Evolutionary conservation across 768 basidiomycete species (phyloP).

Genomic region (Guyanaporus albipodus): DNA sequence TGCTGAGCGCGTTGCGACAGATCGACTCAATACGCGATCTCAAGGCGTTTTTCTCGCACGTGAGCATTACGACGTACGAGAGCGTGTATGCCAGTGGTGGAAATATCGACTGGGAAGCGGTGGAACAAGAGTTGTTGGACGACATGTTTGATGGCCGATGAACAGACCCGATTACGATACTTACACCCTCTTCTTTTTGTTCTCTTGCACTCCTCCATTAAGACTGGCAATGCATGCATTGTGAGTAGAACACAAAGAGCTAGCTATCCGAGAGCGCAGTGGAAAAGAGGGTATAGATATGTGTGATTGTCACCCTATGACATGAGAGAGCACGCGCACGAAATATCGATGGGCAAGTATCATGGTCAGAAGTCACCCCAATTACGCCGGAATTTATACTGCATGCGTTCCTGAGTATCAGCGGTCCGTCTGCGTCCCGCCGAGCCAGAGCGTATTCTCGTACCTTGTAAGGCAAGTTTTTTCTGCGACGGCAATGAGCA

Average conservation of each 20-base stretch:
- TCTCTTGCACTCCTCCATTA: background rate
- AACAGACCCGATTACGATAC: too few species aligned
- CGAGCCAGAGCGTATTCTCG: conserved; percentile 8
- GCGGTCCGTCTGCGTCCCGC: conserved; percentile 31
- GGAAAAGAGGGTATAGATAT: conserved; percentile 25
- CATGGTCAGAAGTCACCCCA: conserved; percentile 77
- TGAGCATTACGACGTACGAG: conserved; percentile 88
- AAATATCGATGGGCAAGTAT: conserved; percentile 8
- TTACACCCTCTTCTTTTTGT: too few species aligned
- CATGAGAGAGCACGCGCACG: background rate
- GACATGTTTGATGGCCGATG: conserved; percentile 86
- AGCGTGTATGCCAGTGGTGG: conserved; percentile 81
- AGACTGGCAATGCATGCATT: too few species aligned
- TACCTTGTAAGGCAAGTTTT: conserved; percentile 89
- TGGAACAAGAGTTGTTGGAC: conserved; percentile 74
- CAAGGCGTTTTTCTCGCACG: conserved; percentile 84
- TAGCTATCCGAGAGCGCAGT: conserved; percentile 1
- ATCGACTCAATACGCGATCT: conserved; percentile 85
- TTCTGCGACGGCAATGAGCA: conserved; percentile 38
- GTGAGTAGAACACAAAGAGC: too few species aligned
- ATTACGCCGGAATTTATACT: conserved; percentile 87
- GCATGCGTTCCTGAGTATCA: conserved; percentile 57
- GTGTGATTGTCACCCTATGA: conserved; percentile 16
- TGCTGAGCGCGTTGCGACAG: conserved; percentile 62
- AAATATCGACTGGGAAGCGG: conserved; percentile 83